A percentile compares a stretch with the other conserved stretches of the same genome.
These are phyloP conservation scores for Cucumis cinereus DNA, from an alignment of 306 rosid genomes.

Conservation along the genomic window DNA sequence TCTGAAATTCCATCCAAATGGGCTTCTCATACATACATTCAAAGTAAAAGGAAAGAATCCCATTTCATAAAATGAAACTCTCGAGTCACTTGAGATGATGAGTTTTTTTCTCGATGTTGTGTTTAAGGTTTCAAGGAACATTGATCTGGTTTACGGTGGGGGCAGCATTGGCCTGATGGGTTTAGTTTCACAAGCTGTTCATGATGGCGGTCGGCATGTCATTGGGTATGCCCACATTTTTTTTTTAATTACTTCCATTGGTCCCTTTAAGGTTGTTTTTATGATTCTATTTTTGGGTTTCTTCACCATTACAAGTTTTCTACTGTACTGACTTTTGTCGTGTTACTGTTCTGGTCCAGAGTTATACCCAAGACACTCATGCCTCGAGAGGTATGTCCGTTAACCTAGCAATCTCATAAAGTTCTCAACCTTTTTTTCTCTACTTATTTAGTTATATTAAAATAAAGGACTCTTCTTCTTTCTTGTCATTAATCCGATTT, in stretches of 20 bases:
- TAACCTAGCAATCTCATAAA: slow-evolving; percentile 23
- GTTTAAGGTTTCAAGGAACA: slow-evolving; percentile 77
- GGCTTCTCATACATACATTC: neutral
- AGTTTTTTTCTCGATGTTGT: neutral
- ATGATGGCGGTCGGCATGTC: slow-evolving; percentile 97
- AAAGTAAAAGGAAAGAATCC: neutral
- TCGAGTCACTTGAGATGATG: neutral
- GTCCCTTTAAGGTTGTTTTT: slow-evolving; percentile 10
- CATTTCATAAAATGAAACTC: neutral
- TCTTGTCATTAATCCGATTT: neutral
- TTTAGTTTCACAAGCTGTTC: slow-evolving; percentile 97
- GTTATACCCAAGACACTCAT: slow-evolving; percentile 99
- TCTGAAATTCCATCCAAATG: neutral
- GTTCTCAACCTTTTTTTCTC: slow-evolving; percentile 29
- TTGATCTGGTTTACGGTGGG: slow-evolving; percentile 97
- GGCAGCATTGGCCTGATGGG: slow-evolving; percentile 99
- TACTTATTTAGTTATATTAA: neutral
- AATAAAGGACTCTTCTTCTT: neutral
- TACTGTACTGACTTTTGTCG: slow-evolving; percentile 45
- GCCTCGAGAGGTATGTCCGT: slow-evolving; percentile 95
- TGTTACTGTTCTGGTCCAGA: slow-evolving; percentile 67
- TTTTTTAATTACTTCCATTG: neutral
- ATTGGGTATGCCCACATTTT: slow-evolving; percentile 48
- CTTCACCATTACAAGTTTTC: slow-evolving; percentile 18
- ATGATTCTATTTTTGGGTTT: slow-evolving; percentile 12